Evolutionary conservation across 805 yeast genomes (phyloP).

Genomic region (Hanseniaspora vineae): DNA sequence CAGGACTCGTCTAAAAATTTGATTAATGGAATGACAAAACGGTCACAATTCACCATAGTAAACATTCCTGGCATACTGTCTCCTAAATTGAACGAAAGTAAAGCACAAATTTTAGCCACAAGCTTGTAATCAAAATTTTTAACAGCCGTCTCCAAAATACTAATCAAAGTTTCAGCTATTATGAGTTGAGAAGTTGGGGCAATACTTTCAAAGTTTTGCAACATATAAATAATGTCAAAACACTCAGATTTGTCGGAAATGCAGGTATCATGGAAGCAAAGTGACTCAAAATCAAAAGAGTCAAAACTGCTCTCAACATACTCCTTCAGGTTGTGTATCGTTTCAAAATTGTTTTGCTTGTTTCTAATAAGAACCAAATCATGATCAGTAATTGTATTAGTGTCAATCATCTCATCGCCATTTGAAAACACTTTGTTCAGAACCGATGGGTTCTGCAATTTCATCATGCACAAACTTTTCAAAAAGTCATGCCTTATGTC

Average conservation of each 20-base stretch:
- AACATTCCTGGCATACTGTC: conserved; percentile 29
- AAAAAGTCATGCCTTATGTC: conserved; percentile 41
- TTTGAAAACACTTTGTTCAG: conserved; percentile 24
- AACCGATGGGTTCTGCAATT: conserved; percentile 24
- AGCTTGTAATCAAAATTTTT: conserved; percentile 28
- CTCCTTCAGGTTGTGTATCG: conserved; percentile 18
- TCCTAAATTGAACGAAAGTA: conserved; percentile 32
- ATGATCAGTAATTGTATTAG: conserved; percentile 18
- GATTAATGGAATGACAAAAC: conserved; percentile 32
- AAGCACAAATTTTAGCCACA: conserved; percentile 38
- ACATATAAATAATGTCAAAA: conserved; percentile 36
- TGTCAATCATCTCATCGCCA: conserved; percentile 28
- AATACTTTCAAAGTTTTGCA: conserved; percentile 33
- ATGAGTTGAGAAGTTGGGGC: conserved; percentile 35
- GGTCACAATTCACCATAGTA: conserved; percentile 33
- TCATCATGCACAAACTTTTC: conserved; percentile 30
- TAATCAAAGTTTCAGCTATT: conserved; percentile 26
- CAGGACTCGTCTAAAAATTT: conserved; percentile 38
- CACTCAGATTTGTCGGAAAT: conserved; percentile 33
- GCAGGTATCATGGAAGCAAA: conserved; percentile 33
- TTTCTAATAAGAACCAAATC: conserved; percentile 24
- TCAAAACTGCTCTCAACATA: conserved; percentile 16
- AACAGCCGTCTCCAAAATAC: conserved; percentile 26
- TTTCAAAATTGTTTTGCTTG: conserved; percentile 22
- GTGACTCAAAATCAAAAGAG: conserved; percentile 18